These are phyloP conservation scores for Acer saccharum DNA, from an alignment of 345 rosid species.

Conservation along the genomic window DNA sequence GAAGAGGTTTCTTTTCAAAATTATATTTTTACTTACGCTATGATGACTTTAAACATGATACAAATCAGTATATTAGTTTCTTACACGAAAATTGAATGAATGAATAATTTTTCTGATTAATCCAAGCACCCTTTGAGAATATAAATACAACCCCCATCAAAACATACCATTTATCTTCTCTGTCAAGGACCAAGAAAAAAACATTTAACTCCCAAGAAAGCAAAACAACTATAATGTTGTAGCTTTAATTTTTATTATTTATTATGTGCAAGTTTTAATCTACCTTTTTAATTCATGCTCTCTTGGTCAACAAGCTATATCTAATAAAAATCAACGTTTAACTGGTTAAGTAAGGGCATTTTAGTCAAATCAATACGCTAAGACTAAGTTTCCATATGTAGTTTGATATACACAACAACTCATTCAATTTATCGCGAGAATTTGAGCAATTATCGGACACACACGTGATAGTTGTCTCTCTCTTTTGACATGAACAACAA, in stretches of 20 bases:
- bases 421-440: conserved; percentile 13
- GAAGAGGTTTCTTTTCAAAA: too few species aligned
- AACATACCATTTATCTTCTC: neutral
- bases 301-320: neutral
- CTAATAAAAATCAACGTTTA: neutral
- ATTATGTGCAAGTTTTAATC: neutral
- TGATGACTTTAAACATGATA: too few species aligned
- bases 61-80: too few species aligned
- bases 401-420: neutral
- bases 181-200: neutral
- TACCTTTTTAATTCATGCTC: neutral
- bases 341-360: neutral
- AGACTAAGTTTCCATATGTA: neutral
- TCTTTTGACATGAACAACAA: neutral
- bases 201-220: neutral
- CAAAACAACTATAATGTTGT: conserved; percentile 1
- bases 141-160: neutral
- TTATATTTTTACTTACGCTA: too few species aligned
- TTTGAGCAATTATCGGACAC: neutral
- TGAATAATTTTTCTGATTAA: too few species aligned
- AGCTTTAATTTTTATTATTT: neutral
- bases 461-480: conserved; percentile 2
- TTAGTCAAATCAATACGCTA: conserved; percentile 8
- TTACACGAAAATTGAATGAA: too few species aligned
- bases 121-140: too few species aligned